Conservation (phyloP, 345 rosid species). For the Aegle marmelos region DNA sequence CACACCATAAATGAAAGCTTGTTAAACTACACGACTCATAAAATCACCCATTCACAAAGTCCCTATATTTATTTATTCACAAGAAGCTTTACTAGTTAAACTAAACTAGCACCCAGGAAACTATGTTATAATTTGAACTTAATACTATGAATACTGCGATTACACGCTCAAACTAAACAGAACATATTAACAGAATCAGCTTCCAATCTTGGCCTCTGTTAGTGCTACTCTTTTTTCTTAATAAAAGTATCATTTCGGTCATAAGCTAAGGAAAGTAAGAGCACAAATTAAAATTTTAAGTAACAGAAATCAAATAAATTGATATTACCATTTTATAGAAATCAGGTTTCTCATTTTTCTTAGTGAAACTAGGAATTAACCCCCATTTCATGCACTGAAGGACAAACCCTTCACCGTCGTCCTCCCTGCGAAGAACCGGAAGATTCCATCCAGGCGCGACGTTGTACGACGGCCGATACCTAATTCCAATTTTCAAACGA, state of each 20-base stretch:
- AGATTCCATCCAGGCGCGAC: conserved; percentile 69
- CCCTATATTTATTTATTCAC: too few species aligned
- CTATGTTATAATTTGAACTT: too few species aligned
- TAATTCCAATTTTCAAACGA: conserved; percentile 13
- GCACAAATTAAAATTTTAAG: neutral
- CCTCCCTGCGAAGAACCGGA: conserved; percentile 65
- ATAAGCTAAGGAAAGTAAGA: neutral
- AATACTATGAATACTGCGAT: neutral
- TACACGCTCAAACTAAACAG: neutral
- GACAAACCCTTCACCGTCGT: conserved; percentile 39
- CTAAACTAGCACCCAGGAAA: too few species aligned
- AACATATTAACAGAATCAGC: neutral
- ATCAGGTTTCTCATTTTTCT: conserved; percentile 76
- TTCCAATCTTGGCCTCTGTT: neutral
- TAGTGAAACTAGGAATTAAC: conserved; percentile 73
- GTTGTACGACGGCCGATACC: conserved; percentile 81
- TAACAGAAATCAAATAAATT: neutral
- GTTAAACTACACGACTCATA: neutral
- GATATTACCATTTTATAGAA: conserved; percentile 70
- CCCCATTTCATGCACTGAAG: conserved; percentile 96
- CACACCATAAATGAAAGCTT: neutral
- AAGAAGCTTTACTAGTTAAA: too few species aligned
- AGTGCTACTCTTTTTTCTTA: neutral
- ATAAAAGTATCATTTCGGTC: neutral
- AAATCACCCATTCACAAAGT: neutral